Base-by-base conservation (phyloP, 345 rosid genomes). In the Syzygium grande region DNA sequence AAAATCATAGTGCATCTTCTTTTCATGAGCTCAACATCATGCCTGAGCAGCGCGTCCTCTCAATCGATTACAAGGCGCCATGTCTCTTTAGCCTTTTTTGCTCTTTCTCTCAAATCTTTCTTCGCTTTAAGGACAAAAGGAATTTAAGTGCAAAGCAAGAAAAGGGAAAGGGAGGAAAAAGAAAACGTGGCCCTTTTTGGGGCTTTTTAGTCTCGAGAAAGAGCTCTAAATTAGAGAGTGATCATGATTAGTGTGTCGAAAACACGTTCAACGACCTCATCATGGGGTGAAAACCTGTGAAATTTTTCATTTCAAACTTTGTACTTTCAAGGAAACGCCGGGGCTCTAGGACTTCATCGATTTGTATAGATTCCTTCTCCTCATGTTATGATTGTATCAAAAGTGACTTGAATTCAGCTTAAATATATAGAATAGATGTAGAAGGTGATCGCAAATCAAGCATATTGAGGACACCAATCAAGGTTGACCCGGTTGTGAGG, bases 61-160 rank as follows among this genome's bases (percentile, higher is more conserved):
- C 89, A 63, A 87, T 87, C 89, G 85, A 87, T 87, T 87, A 84
- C 86, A 7, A 51, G 89, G 89, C 61, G 89, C 89, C 89, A 52
- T 85, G 87, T 84, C 34, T 84, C 65, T 87, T 65, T 86, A 88
- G 52, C 54, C 85, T 61, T 65, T 68, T 68, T 43, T 29, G 10
- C 27, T 49, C 61, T 56, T 25, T 51, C 68, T 88, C 43, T 43
- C n/a, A 43, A 34, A 34, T 19, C 59, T 52, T 58, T 52, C 56
- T 84, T 11, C 30, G 46, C 49, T 51, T 38, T 55, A 85, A 15
- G 29, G 11, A 2, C 19, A 7, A 61, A 53, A 85, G 46, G 73
- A 88, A 49, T 65, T 22, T 17, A 25, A 34, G 52, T 38, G 19
- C 30, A n/a, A 52, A 68, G 51, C 30, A 83, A 41, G 23, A 84